Base-by-base conservation (phyloP, 129 eudicot genomes). In the Pseudognaphalium luteoalbum region DNA sequence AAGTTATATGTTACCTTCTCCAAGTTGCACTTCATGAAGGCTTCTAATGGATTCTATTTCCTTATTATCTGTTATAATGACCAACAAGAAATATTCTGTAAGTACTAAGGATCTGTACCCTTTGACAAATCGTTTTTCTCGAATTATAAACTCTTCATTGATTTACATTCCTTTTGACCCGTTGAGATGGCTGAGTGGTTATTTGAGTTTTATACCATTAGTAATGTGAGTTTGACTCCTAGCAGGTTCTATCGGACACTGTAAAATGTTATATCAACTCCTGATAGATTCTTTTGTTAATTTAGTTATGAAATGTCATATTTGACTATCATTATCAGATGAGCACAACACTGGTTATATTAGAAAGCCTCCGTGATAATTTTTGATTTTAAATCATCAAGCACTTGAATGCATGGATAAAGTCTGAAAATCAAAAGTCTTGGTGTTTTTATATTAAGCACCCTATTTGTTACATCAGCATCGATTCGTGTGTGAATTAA, bases 1-100 rank as follows among this genome's bases (percentile, higher is more conserved):
- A 25, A 25, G 28, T 25, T 25, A 25, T 25, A 25, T 25, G 81
- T 70, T 70, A 68, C 47, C 68, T 39, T 69, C 11, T 69, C 52
- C 29, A 66, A 34, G 50, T 34, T 66, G 7, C 29, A 68, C 37
- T 44, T 44, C 22, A 22, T 21, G 16, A 34, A 66, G 58, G 33
- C 57, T 68, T 42, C 30, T 67, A 37, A 37, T 67, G 32, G 56
- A 33, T 67, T 68, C 58, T 41, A 4, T 41, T 22, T 4, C 22
- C 73, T 69, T 69, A 5, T 50, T 39, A 44, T 22, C 56, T 20
- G 56, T 68, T 20, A 68, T 6, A 68, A 68, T 21, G 35, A 14
- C 56, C 19, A 5, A 42, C 42, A 22, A 10, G 29, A 57, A 39
- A 68, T 37, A 5, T 19, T 67, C 14, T 35, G 17, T 34, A 39